Conservation (phyloP, 495 filamentous ascomycete species). For the Barbatosphaeria neglecta region DNA sequence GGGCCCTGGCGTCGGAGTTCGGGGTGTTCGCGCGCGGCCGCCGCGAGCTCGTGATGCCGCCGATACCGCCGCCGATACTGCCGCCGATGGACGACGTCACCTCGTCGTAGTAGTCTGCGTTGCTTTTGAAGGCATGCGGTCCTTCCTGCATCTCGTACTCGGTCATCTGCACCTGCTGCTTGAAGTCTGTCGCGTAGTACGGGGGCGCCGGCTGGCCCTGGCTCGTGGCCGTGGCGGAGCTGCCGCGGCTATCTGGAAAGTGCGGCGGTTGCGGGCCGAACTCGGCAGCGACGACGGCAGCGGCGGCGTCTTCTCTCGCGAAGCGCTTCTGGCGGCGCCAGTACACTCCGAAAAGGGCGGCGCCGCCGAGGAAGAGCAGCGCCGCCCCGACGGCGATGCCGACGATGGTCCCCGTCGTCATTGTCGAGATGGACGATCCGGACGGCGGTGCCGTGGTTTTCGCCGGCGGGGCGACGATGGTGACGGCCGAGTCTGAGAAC, state of each 20-base stretch:
- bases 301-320: slow-evolving; percentile 8
- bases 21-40: slow-evolving; percentile 4
- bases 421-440: neutral
- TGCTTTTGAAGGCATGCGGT: slow-evolving; percentile 13
- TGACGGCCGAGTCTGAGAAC: slow-evolving; percentile 18
- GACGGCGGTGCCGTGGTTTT: slow-evolving; percentile 7
- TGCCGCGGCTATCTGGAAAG: neutral
- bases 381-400: slow-evolving; percentile 30
- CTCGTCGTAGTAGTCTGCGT: slow-evolving; percentile 16
- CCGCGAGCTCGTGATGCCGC: neutral
- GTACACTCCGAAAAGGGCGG: slow-evolving; percentile 28
- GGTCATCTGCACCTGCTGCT: slow-evolving; percentile 4
- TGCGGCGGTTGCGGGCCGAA: neutral
- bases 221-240: neutral
- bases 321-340: slow-evolving; percentile 24
- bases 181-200: slow-evolving; percentile 21
- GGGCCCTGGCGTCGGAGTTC: slow-evolving; percentile 3
- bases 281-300: neutral
- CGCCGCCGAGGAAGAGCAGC: slow-evolving; percentile 24
- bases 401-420: slow-evolving; percentile 32
- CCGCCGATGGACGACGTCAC: neutral
- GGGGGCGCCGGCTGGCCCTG: slow-evolving; percentile 8
- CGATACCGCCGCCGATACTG: neutral
- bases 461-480: slow-evolving; percentile 15
- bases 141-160: slow-evolving; percentile 11